Percentiles rank a stretch among this genome's conserved stretches.
phyloP scores from a whole-genome alignment of 2,329 filamentous ascomycete species.

The Aspergillus phoenicis region DNA sequence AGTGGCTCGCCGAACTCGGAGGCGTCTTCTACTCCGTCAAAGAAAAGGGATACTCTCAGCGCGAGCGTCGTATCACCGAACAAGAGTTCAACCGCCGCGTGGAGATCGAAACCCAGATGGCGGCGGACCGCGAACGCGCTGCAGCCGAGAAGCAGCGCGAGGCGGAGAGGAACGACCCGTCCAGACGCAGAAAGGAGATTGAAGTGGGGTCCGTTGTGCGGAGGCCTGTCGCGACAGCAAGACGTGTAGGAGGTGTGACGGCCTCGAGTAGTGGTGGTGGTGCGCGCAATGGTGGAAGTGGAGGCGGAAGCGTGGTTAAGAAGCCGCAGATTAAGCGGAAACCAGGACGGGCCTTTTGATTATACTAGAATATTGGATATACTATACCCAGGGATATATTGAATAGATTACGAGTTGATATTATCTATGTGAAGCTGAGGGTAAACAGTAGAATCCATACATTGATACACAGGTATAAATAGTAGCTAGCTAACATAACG shows the following conservation, averaged over 20 bases:
- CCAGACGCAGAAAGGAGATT: slow-evolving; percentile 38
- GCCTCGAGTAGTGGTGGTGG: slow-evolving; percentile 32
- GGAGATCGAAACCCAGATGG: slow-evolving; percentile 93
- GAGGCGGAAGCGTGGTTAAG: slow-evolving; percentile 42
- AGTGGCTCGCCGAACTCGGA: slow-evolving; percentile 91
- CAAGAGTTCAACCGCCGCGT: slow-evolving; percentile 89
- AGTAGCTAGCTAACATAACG: background rate
- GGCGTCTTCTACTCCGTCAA: slow-evolving; percentile 97
- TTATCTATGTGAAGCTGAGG: background rate
- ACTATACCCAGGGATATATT: background rate
- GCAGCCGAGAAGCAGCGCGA: slow-evolving; percentile 44
- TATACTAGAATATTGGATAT: background rate
- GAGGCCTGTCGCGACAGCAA: slow-evolving; percentile 33
- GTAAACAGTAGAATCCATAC: background rate
- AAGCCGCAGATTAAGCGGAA: slow-evolving; percentile 39
- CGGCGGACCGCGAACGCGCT: slow-evolving; percentile 71
- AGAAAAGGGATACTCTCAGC: slow-evolving; percentile 90
- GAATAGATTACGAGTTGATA: background rate
- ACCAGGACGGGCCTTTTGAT: slow-evolving; percentile 39
- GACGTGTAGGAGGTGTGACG: slow-evolving; percentile 34
- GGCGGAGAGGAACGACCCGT: slow-evolving; percentile 38
- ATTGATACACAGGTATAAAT: slow-evolving; percentile 2
- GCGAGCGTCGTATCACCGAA: slow-evolving; percentile 84
- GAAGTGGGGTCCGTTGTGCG: slow-evolving; percentile 42
- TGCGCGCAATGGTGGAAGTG: slow-evolving; percentile 14